phyloP scores from a whole-genome alignment of 176 grass and related monocot genomes.

The Hyparrhenia diplandra region DNA sequence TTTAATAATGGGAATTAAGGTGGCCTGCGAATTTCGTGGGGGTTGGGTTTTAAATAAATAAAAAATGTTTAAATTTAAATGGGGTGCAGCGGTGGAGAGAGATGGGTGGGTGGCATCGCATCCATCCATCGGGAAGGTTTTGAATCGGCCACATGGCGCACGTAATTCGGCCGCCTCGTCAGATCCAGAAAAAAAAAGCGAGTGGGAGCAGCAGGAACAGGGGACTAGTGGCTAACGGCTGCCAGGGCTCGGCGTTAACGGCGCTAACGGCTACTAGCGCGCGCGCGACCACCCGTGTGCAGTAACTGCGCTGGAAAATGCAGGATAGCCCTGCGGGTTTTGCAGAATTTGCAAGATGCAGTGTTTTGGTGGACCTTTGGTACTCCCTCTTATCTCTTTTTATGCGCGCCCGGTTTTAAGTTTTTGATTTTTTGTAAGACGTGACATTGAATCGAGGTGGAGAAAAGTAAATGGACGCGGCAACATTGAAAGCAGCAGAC shows the following conservation, averaged over 20 bases:
- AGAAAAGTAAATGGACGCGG: too few relatives aligned
- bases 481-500: too few relatives aligned
- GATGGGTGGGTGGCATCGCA: too few relatives aligned
- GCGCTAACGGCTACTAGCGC: conserved; percentile 12
- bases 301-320: not conserved
- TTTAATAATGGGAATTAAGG: conserved; percentile 20
- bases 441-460: too few relatives aligned
- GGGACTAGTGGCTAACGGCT: not conserved
- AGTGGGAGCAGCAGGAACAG: not conserved
- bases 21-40: conserved; percentile 41
- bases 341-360: not conserved
- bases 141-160: conserved; percentile 29
- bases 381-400: too few relatives aligned
- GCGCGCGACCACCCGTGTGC: not conserved
- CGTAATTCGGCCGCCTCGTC: not conserved
- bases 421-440: too few relatives aligned
- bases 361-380: too few relatives aligned
- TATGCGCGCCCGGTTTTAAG: too few relatives aligned
- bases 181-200: conserved; percentile 20
- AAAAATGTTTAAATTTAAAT: conserved; percentile 47
- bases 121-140: conserved; percentile 36
- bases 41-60: not conserved
- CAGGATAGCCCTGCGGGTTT: not conserved
- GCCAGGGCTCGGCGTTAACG: not conserved
- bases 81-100: not conserved